These are phyloP conservation scores for Trichomonas gallinae DNA, from an alignment of 208 protist genomes.

Conservation along the genomic window DNA sequence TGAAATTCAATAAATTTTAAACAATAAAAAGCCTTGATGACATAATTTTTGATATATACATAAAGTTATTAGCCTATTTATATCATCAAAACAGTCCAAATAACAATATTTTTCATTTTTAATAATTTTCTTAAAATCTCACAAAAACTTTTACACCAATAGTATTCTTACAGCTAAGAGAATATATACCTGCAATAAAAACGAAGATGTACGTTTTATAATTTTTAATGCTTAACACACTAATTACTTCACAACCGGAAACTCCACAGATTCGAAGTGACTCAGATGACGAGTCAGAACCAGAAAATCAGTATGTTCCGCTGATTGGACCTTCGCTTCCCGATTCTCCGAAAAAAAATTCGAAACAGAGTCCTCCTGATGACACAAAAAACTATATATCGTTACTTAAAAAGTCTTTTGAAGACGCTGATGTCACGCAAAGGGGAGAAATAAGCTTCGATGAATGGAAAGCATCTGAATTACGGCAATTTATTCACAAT, in stretches of 20 bases:
- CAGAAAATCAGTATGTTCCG: neutral
- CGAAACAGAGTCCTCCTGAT: neutral
- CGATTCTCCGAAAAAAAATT: neutral
- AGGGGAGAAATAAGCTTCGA: neutral
- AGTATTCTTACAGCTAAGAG: no score
- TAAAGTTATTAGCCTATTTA: no score
- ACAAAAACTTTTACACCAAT: no score
- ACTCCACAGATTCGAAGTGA: neutral
- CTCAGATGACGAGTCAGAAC: neutral
- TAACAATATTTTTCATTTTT: no score
- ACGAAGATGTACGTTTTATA: neutral
- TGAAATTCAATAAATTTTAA: no score
- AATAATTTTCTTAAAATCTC: no score
- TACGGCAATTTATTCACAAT: neutral
- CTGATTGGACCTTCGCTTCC: neutral
- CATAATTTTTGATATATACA: no score
- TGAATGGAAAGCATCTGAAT: neutral
- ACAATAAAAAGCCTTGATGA: no score
- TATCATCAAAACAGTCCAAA: no score
- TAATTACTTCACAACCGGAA: neutral
- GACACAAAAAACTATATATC: neutral
- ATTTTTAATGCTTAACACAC: neutral
- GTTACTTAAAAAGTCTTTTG: neutral
- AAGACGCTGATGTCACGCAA: neutral
- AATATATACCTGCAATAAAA: no score